A percentile compares a stretch with the other conserved stretches of the same genome.
phyloP scores from a whole-genome alignment of 2,329 filamentous ascomycete species.

The Cadophora sp. region DNA sequence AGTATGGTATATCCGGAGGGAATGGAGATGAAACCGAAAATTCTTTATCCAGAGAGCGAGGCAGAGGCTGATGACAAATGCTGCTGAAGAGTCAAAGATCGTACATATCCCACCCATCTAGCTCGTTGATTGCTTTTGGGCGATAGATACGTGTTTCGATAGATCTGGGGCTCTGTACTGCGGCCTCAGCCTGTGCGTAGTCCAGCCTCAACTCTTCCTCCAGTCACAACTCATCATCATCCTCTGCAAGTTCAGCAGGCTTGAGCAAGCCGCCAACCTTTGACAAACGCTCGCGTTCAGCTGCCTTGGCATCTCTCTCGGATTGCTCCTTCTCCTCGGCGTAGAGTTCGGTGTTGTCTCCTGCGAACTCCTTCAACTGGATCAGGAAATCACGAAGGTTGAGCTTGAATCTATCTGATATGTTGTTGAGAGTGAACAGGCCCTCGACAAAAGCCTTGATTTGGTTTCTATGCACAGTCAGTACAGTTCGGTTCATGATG shows the following conservation, averaged over 20 bases:
- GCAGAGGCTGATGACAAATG: slow-evolving; percentile 19
- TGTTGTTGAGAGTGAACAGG: slow-evolving; percentile 85
- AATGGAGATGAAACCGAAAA: slow-evolving; percentile 32
- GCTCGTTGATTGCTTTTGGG: slow-evolving; percentile 43
- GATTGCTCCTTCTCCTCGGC: slow-evolving; percentile 95
- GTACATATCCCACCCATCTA: slow-evolving; percentile 73
- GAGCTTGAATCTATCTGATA: slow-evolving; percentile 93
- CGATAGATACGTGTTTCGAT: slow-evolving; percentile 29
- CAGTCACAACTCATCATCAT: slow-evolving; percentile 90
- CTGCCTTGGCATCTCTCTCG: slow-evolving; percentile 81
- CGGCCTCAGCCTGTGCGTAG: slow-evolving; percentile 43
- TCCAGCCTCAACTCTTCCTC: slow-evolving; percentile 70
- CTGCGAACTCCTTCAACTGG: slow-evolving; percentile 94
- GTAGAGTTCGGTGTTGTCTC: slow-evolving; percentile 93
- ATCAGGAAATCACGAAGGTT: slow-evolving; percentile 97
- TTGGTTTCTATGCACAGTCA: slow-evolving; percentile 69
- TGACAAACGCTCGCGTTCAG: slow-evolving; percentile 88
- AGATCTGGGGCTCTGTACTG: slow-evolving; percentile 18
- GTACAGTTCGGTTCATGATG: slow-evolving; percentile 28
- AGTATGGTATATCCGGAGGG: slow-evolving; percentile 35
- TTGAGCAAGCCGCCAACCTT: slow-evolving; percentile 97
- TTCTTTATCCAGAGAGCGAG: slow-evolving; percentile 38
- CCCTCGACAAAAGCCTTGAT: slow-evolving; percentile 90
- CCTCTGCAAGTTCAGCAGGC: slow-evolving; percentile 91
- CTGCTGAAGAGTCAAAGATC: slow-evolving; percentile 54